Evolutionary conservation across 331 rosid genomes (phyloP), one percentile per base, ranked within the genome.

Genomic region (Pyracantha coccinea): DNA sequence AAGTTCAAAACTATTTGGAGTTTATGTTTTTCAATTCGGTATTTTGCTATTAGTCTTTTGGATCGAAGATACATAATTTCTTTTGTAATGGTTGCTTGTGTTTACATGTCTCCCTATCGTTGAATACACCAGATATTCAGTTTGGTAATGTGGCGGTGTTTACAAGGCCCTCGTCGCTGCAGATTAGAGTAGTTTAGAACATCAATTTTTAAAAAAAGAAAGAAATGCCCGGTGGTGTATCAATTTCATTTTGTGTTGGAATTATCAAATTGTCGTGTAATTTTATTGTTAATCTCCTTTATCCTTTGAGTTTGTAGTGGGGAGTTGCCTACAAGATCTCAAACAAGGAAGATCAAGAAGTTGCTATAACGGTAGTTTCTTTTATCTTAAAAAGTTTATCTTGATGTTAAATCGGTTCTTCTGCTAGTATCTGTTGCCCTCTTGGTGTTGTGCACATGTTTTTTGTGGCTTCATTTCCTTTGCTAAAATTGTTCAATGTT

Each of bases 291-390:
- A 19, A 53, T 19, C 72, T 68, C 63, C 65, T 77, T 68, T 68
- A 55, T 79, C 78, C 81, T 86, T 75, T 79, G 86, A 71, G 76
- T 81, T 83, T 45, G 58, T 57, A 94, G 98, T 90, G 96, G 95
- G 98, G 98, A 78, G 95, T 74, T 74, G 97, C 98, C 73, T 94
- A 91, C 88, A 88, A 82, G 88, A 54, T 94, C 80, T 66, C 87
- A 58, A 90, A 81, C 65, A 79, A 88, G 88, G 97, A 94, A 82
- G 98, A 94, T 75, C 71, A 90, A 86, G 96, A 91, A 80, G 24
- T 71, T 79, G 97, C 98, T 66, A 23, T 90, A 69, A 74, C 81
- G 69, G 98, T 91, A 88, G 79, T 23, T 69, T 69, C 76, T 55
- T 66, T 19, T 29, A 67, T 17, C 75, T 19, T 14, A 32, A 27